Conservation (phyloP, 2,329 filamentous ascomycete species). For the Xylariaceae sp. region DNA sequence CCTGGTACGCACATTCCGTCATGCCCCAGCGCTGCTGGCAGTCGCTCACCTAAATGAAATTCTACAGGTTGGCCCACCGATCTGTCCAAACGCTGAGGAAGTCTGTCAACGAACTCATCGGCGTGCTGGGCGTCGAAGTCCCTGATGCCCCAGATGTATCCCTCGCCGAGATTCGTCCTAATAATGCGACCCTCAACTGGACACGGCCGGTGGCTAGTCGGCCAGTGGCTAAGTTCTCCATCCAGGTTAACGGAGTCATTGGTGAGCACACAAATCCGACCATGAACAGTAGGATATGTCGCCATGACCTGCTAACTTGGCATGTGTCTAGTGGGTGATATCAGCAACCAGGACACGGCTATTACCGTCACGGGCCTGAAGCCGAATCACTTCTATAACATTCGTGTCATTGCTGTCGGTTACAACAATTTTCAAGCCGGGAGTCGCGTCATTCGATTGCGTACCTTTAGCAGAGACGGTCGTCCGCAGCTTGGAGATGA, state of each 20-base stretch:
- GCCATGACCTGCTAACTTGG: slow-evolving; percentile 12
- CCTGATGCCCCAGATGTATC: slow-evolving; percentile 86
- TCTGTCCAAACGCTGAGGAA: slow-evolving; percentile 87
- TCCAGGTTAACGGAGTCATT: slow-evolving; percentile 90
- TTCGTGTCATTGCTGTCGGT: slow-evolving; percentile 88
- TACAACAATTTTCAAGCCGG: slow-evolving; percentile 89
- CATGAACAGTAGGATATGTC: background rate
- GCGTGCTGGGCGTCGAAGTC: slow-evolving; percentile 89
- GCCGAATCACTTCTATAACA: slow-evolving; percentile 86
- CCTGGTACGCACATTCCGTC: slow-evolving; percentile 42
- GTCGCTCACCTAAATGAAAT: slow-evolving; percentile 14
- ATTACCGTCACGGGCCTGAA: slow-evolving; percentile 86
- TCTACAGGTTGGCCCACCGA: slow-evolving; percentile 71
- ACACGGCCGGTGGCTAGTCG: slow-evolving; percentile 63
- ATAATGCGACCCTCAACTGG: slow-evolving; percentile 89
- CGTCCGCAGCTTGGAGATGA: slow-evolving; percentile 57
- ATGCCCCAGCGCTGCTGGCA: background rate
- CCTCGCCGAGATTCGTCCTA: slow-evolving; percentile 80
- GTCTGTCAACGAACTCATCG: slow-evolving; percentile 84
- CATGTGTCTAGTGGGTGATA: slow-evolving; percentile 67
- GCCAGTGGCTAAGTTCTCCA: slow-evolving; percentile 78
- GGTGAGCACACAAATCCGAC: slow-evolving; percentile 50
- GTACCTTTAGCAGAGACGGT: slow-evolving; percentile 66
- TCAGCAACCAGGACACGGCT: slow-evolving; percentile 75
- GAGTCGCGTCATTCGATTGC: slow-evolving; percentile 78